Percentiles rank a stretch among this genome's conserved stretches.
Conservation (phyloP, 257 asterid species). For the Penstemon davidsonii region DNA sequence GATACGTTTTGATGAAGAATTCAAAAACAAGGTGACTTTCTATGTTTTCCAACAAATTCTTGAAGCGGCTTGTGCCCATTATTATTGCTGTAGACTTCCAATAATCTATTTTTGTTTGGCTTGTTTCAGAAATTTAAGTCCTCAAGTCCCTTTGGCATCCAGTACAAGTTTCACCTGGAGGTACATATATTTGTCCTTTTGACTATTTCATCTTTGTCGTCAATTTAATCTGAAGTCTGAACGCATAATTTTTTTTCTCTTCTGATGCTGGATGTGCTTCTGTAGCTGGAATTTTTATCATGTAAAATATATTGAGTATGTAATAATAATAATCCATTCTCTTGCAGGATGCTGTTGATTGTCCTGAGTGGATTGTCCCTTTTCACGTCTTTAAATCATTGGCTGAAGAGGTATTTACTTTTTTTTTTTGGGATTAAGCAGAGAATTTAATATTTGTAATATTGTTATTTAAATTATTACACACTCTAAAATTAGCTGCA, state of each 20-base stretch:
- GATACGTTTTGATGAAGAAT: slow-evolving; percentile 85
- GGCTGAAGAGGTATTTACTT: slow-evolving; percentile 79
- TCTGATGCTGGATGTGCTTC: background rate
- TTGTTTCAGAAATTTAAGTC: slow-evolving; percentile 74
- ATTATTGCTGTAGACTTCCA: slow-evolving; percentile 13
- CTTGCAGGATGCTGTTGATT: slow-evolving; percentile 94
- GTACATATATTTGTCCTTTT: slow-evolving; percentile 32
- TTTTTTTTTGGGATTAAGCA: slow-evolving; percentile 12
- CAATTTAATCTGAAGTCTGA: background rate
- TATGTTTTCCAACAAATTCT: background rate
- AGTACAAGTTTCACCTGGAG: slow-evolving; percentile 94
- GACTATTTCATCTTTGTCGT: background rate
- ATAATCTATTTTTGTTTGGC: slow-evolving; percentile 14
- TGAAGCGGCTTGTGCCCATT: background rate
- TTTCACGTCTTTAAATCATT: slow-evolving; percentile 79
- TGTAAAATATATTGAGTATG: background rate
- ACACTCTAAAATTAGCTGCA: background rate
- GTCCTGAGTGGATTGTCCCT: slow-evolving; percentile 98
- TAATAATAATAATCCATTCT: slow-evolving; percentile 9
- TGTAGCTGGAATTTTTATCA: background rate
- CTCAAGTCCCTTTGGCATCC: slow-evolving; percentile 88
- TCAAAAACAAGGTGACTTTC: slow-evolving; percentile 58
- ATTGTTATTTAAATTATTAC: background rate
- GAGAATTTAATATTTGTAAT: slow-evolving; percentile 9
- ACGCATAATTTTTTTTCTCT: background rate